Conservation (phyloP, 2,329 filamentous ascomycete species). For the Clonostachys chloroleuca region DNA sequence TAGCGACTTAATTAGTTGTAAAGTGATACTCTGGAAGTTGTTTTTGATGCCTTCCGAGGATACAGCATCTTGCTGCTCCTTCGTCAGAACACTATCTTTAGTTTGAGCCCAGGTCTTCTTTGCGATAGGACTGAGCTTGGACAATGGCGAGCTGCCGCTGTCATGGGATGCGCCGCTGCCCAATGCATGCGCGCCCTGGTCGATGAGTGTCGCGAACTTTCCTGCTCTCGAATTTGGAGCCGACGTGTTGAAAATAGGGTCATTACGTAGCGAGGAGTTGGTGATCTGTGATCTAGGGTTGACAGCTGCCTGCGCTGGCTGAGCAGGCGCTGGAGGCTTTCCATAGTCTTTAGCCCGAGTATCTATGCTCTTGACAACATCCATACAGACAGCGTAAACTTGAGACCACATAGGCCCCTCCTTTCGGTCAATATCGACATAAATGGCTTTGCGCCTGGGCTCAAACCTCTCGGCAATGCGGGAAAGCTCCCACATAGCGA, state of each 20-base stretch:
- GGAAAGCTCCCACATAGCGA: conserved; percentile 88
- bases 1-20: conserved; percentile 34
- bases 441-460: conserved; percentile 75
- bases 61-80: conserved; percentile 50
- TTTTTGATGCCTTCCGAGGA: conserved; percentile 42
- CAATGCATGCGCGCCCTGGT: conserved; percentile 35
- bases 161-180: conserved; percentile 20
- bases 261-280: conserved; percentile 33
- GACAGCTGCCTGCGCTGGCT: conserved; percentile 15
- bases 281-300: conserved; percentile 26
- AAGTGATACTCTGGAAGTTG: conserved; percentile 40
- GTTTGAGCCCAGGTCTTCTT: conserved; percentile 43
- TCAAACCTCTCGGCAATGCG: conserved; percentile 73
- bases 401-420: conserved; percentile 81
- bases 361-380: conserved; percentile 63
- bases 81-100: conserved; percentile 41
- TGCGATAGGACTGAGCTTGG: conserved; percentile 42
- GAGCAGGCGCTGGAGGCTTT: conserved; percentile 30
- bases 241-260: conserved; percentile 34
- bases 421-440: conserved; percentile 79
- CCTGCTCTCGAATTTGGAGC: conserved; percentile 28
- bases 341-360: conserved; percentile 60
- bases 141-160: conserved; percentile 18
- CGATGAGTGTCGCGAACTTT: conserved; percentile 13
- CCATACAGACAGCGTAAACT: conserved; percentile 65